A percentile compares a stretch with the other conserved stretches of the same genome.
Conservation (phyloP, 148 eudicot genomes). For the Rhododendron williamsianum region DNA sequence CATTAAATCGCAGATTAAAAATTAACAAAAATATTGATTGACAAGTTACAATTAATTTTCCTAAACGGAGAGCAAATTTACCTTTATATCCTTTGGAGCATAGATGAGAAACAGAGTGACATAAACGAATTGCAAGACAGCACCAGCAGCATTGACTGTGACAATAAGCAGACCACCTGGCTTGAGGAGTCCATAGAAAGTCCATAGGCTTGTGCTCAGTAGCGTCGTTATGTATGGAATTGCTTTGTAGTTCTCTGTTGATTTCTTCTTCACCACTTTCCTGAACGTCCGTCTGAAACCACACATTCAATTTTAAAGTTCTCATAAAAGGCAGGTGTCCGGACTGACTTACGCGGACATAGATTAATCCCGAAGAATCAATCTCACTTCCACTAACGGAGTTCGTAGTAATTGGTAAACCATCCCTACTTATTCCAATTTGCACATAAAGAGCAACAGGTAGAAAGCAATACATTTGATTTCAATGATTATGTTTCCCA, state of each 20-base stretch:
- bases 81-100: slow-evolving; percentile 32
- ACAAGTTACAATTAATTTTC: not conserved
- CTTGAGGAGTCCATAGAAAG: slow-evolving; percentile 36
- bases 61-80: not conserved
- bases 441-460: not conserved
- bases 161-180: slow-evolving; percentile 26
- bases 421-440: not conserved
- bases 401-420: not conserved
- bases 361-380: not conserved
- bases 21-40: no score
- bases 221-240: slow-evolving; percentile 31
- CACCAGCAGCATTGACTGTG: slow-evolving; percentile 34
- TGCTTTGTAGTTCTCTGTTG: slow-evolving; percentile 33
- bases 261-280: slow-evolving; percentile 28
- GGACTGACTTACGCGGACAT: not conserved
- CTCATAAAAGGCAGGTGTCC: not conserved
- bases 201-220: slow-evolving; percentile 31
- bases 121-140: slow-evolving; percentile 25
- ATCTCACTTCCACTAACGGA: no score
- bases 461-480: not conserved
- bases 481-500: not conserved
- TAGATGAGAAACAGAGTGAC: slow-evolving; percentile 33
- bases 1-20: not conserved
- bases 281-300: slow-evolving; percentile 24
- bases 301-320: not conserved